Conservation (phyloP, 345 rosid species). For the Eucalyptus sp. region DNA sequence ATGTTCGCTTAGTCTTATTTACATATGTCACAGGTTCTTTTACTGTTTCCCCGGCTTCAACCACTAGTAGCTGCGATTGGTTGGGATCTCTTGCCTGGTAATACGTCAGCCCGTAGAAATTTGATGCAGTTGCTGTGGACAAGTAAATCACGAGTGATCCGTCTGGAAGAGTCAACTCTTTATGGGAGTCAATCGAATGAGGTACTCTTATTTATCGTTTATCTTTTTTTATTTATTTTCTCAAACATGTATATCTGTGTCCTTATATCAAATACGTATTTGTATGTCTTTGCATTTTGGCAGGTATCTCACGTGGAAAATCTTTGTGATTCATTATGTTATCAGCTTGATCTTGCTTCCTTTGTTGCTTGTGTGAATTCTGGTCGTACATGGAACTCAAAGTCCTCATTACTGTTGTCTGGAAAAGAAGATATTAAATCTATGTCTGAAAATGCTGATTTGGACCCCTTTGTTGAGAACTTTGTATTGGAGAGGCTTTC, state of each 20-base stretch:
- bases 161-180: slow-evolving; percentile 68
- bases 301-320: slow-evolving; percentile 86
- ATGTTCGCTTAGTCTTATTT: background rate
- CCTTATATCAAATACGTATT: background rate
- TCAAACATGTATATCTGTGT: background rate
- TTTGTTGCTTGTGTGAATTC: slow-evolving; percentile 84
- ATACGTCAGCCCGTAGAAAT: slow-evolving; percentile 56
- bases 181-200: slow-evolving; percentile 57
- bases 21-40: slow-evolving; percentile 44
- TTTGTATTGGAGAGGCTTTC: slow-evolving; percentile 94
- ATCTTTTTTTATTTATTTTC: background rate
- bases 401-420: slow-evolving; percentile 52
- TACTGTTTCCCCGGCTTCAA: slow-evolving; percentile 62
- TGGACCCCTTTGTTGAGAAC: slow-evolving; percentile 86
- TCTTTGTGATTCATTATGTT: slow-evolving; percentile 78
- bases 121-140: slow-evolving; percentile 82
- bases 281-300: background rate
- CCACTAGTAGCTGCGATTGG: slow-evolving; percentile 92
- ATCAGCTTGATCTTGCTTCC: slow-evolving; percentile 79
- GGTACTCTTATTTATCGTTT: slow-evolving; percentile 14
- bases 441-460: slow-evolving; percentile 29
- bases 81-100: slow-evolving; percentile 85
- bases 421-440: slow-evolving; percentile 27
- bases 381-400: slow-evolving; percentile 74
- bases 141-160: slow-evolving; percentile 49